Conservation (phyloP, 2,329 filamentous ascomycete genomes). For the Ophidiomyces ophidiicola region DNA sequence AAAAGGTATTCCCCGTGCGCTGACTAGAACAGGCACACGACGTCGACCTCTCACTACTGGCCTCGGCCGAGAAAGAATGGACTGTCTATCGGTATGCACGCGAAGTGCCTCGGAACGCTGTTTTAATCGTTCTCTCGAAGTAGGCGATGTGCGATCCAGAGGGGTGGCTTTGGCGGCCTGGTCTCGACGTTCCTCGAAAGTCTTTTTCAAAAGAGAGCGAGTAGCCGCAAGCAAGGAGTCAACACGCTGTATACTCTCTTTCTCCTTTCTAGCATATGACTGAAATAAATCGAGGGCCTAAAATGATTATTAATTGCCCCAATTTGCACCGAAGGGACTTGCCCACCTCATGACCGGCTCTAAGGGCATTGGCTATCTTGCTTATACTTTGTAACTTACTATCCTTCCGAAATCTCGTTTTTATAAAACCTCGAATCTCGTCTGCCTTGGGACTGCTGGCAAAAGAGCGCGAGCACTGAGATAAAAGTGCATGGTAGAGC, state of each 20-base stretch:
- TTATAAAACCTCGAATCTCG: constrained; percentile 23
- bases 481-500: constrained; percentile 36
- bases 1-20: constrained; percentile 32
- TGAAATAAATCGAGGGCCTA: constrained; percentile 31
- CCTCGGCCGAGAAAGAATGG: constrained; percentile 28
- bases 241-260: constrained; percentile 19
- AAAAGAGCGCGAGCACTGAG: constrained; percentile 28
- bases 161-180: constrained; percentile 10
- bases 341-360: constrained; percentile 32
- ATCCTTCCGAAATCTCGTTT: constrained; percentile 30
- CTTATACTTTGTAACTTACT: constrained; percentile 29
- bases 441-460: constrained; percentile 17
- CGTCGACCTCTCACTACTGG: constrained; percentile 27
- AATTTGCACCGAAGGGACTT: no score
- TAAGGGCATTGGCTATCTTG: constrained; percentile 28
- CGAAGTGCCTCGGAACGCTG: constrained; percentile 21
- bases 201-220: constrained; percentile 15
- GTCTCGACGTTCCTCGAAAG: constrained; percentile 17
- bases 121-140: constrained; percentile 18
- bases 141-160: background rate
- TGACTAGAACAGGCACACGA: constrained; percentile 31
- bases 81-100: constrained; percentile 23
- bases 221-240: constrained; percentile 21
- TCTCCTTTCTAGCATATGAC: constrained; percentile 23
- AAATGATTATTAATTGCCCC: background rate